A percentile compares a stretch with the other conserved stretches of the same genome.
These are phyloP conservation scores for Dactylella cylindrospora DNA, from an alignment of 2,329 filamentous ascomycete species.

Conservation along the genomic window DNA sequence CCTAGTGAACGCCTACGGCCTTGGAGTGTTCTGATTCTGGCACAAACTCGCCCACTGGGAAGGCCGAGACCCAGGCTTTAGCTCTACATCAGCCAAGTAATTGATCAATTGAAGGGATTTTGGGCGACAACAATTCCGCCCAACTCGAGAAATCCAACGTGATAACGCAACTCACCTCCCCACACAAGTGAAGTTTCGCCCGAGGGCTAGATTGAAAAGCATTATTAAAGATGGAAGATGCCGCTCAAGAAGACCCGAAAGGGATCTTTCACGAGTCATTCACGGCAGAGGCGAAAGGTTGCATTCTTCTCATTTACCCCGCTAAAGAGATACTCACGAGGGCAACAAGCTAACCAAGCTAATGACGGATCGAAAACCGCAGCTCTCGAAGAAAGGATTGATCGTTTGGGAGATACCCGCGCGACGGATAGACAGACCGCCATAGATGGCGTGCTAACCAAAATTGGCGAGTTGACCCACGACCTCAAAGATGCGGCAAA, in stretches of 20 bases:
- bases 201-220: too few relatives aligned
- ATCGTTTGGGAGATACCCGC: conserved; percentile 64
- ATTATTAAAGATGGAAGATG: conserved; percentile 7
- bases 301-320: neutral
- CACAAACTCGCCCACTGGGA: too few relatives aligned
- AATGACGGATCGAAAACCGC: conserved; percentile 22
- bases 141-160: too few relatives aligned
- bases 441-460: conserved; percentile 74
- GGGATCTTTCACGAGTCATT: conserved; percentile 18
- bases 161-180: too few relatives aligned
- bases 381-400: conserved; percentile 78
- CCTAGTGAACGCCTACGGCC: too few relatives aligned
- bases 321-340: too few relatives aligned
- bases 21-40: too few relatives aligned
- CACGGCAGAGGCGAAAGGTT: conserved; percentile 10
- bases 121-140: too few relatives aligned
- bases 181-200: too few relatives aligned
- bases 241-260: conserved; percentile 1
- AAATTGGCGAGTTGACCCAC: conserved; percentile 76
- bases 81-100: too few relatives aligned
- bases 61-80: too few relatives aligned
- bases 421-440: conserved; percentile 74
- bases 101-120: too few relatives aligned
- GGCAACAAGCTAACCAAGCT: neutral
- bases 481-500: conserved; percentile 81